phyloP scores from a whole-genome alignment of 2,329 filamentous ascomycete species.

The Fonsecaea multimorphosa region DNA sequence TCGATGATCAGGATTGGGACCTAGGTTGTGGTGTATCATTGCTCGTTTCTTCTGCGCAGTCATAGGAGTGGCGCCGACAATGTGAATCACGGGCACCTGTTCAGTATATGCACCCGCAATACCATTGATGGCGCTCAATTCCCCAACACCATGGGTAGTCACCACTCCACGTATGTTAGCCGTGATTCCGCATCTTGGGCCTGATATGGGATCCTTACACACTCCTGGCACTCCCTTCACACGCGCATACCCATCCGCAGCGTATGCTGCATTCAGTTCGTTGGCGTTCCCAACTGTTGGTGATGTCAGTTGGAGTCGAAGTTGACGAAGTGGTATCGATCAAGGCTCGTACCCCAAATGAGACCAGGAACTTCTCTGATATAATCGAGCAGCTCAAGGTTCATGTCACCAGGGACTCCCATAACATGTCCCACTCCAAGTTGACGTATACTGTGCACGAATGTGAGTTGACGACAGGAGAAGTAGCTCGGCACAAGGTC shows the following conservation, averaged over 20 bases:
- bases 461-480: too few species aligned
- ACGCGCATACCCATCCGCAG: conserved; percentile 78
- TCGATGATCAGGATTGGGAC: not conserved
- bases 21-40: not conserved
- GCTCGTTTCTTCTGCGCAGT: not conserved
- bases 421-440: conserved; percentile 40
- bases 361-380: conserved; percentile 11
- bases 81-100: conserved; percentile 60
- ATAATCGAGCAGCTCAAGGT: conserved; percentile 21
- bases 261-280: conserved; percentile 71
- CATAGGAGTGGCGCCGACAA: conserved; percentile 30
- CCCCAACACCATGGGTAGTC: conserved; percentile 66
- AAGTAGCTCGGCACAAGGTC: too few species aligned
- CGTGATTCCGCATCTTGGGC: too few species aligned
- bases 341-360: not conserved
- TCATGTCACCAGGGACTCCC: conserved; percentile 56
- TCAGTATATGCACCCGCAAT: conserved; percentile 59
- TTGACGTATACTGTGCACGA: too few species aligned
- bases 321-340: too few species aligned
- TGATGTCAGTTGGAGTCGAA: not conserved
- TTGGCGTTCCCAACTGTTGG: conserved; percentile 47
- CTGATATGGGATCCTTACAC: not conserved
- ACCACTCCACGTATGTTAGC: conserved; percentile 40
- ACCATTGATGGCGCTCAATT: conserved; percentile 46
- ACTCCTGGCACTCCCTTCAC: conserved; percentile 65